A percentile compares a stretch with the other conserved stretches of the same genome.
phyloP scores from a whole-genome alignment of 768 basidiomycete species.

The Tricholoma bakamatsutake region DNA sequence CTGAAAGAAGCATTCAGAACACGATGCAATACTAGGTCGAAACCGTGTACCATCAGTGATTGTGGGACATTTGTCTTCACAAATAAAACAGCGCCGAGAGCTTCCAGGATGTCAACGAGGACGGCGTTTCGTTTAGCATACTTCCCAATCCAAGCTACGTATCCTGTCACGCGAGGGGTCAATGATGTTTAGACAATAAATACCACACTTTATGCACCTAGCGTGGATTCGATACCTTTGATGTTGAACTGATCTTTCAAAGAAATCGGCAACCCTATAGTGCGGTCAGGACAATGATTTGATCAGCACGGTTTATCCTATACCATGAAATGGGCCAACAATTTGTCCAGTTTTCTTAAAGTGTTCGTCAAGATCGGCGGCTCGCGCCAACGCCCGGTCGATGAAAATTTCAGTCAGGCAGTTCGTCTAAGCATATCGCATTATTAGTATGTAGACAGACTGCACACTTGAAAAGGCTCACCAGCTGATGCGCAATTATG shows the following conservation, averaged over 20 bases:
- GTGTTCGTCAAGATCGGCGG: constrained; percentile 59
- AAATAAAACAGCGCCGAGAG: constrained; percentile 64
- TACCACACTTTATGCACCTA: constrained; percentile 36
- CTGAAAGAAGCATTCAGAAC: constrained; percentile 26
- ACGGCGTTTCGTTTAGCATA: constrained; percentile 53
- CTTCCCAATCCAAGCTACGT: constrained; percentile 66
- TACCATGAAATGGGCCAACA: constrained; percentile 69
- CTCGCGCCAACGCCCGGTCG: constrained; percentile 59
- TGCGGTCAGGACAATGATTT: background rate
- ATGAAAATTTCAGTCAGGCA: constrained; percentile 84
- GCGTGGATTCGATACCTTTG: constrained; percentile 62
- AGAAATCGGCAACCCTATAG: constrained; percentile 52
- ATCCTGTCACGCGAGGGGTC: constrained; percentile 37
- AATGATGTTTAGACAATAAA: background rate
- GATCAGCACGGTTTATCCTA: constrained; percentile 3
- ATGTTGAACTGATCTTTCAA: constrained; percentile 71
- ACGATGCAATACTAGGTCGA: background rate
- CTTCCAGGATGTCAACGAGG: constrained; percentile 60
- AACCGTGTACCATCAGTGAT: constrained; percentile 55
- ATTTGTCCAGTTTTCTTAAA: constrained; percentile 55
- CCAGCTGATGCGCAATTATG: constrained; percentile 73
- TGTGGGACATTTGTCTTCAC: constrained; percentile 76
- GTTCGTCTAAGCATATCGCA: constrained; percentile 45
- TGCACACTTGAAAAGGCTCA: constrained; percentile 24
- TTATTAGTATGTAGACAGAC: background rate